These are phyloP conservation scores for Anisogramma anomala DNA, from an alignment of 2,329 filamentous ascomycete genomes.

Conservation along the genomic window DNA sequence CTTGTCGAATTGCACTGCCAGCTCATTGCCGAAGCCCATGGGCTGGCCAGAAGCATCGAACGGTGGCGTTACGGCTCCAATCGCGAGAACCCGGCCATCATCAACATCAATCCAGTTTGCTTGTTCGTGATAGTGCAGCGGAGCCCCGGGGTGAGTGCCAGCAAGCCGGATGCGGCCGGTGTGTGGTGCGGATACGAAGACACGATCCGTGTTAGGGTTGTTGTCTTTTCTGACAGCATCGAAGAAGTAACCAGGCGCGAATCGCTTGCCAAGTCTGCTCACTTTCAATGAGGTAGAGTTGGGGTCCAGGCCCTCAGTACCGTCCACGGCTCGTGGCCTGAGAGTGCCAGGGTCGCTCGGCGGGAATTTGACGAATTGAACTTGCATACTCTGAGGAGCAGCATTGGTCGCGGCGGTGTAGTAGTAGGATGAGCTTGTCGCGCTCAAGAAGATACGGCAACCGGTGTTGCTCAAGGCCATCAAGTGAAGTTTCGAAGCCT, in stretches of 20 bases:
- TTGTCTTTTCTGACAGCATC: constrained; percentile 55
- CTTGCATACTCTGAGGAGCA: constrained; percentile 87
- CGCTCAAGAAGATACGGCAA: constrained; percentile 83
- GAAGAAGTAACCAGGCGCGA: constrained; percentile 83
- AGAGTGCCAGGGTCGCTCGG: constrained; percentile 32
- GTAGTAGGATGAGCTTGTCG: constrained; percentile 65
- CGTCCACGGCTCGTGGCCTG: constrained; percentile 24
- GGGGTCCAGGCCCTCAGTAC: constrained; percentile 32
- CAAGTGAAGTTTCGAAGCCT: constrained; percentile 74
- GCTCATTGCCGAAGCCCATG: constrained; percentile 81
- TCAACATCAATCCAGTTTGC: constrained; percentile 69
- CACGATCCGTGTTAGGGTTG: constrained; percentile 46
- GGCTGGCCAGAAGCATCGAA: constrained; percentile 59
- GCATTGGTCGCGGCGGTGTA: constrained; percentile 47
- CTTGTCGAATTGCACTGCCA: constrained; percentile 90
- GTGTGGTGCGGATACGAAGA: constrained; percentile 83
- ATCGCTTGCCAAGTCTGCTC: constrained; percentile 47
- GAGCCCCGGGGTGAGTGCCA: constrained; percentile 31
- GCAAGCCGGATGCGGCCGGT: constrained; percentile 67
- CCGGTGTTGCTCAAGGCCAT: constrained; percentile 86
- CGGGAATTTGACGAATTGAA: constrained; percentile 94
- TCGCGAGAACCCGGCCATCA: constrained; percentile 53
- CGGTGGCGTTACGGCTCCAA: constrained; percentile 63
- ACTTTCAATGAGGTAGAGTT: constrained; percentile 37
- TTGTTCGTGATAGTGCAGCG: constrained; percentile 61